Base-by-base conservation (phyloP, 345 rosid genomes). In the Gossypium rotundifolium region DNA sequence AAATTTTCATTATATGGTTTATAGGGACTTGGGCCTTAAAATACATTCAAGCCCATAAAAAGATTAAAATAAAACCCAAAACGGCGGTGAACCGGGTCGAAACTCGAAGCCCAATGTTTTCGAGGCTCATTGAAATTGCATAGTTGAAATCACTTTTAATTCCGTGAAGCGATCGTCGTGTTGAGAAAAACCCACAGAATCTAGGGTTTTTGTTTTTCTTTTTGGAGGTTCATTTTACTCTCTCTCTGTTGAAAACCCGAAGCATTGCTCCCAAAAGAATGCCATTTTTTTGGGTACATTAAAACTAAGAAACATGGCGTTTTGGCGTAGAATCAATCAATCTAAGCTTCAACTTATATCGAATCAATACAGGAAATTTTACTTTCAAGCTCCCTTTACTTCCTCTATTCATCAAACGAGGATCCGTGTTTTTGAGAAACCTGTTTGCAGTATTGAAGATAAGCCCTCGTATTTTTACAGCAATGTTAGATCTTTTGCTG, bases 401-500 rank as follows among this genome's bases (percentile, higher is more conserved):
- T 74, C 82, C 45, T 64, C 73, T 10, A 59, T 64, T 44, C 48
- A 59, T 52, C 54, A 58, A 64, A 27, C 85, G 22, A 71, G 70
- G 29, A 23, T 58, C 23, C 25, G 23, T 51, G 29, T 59, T 2
- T 44, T 67, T 49, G 77, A 72, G 68, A 77, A 65, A 10, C 81
- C 76, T 0, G 9, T 51, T 73, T 25, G 76, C 68, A 79, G 42
- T 29, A 17, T 67, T 29, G 54, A 52, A 8, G 51, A 70, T 62
- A 76, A 46, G 45, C 82, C 80, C 54, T 9, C 70, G 46, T 78
- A 49, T 60, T 81, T 81, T 63, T 73, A 72, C 78, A 44, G 27
- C 54, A 82, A 74, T 77, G 84, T 63, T 59, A 87, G 93, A 77
- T 85, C 73, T 76, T 89, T 80, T 58, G 86, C 89, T 65, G 81